A percentile compares a stretch with the other conserved stretches of the same genome.
These are phyloP conservation scores for Tetrapisispora taiwanensis DNA, from an alignment of 805 yeast species.

Conservation along the genomic window DNA sequence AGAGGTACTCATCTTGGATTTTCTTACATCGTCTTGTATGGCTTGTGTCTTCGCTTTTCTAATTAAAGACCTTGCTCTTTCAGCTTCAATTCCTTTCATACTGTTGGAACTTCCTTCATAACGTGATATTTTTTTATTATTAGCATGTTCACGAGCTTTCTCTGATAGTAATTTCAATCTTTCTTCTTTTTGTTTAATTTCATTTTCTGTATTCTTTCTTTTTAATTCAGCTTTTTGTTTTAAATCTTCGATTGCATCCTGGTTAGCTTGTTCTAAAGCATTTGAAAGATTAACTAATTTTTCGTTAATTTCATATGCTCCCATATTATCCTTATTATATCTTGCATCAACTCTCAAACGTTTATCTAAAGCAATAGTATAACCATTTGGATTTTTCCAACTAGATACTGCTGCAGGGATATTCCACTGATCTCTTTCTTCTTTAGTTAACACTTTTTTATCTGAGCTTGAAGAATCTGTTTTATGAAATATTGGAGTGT, in stretches of 20 bases:
- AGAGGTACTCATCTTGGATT: constrained; percentile 37
- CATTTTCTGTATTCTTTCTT: constrained; percentile 40
- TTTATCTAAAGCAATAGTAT: constrained; percentile 69
- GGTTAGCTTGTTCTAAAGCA: constrained; percentile 65
- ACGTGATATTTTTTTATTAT: constrained; percentile 13
- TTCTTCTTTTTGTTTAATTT: constrained; percentile 41
- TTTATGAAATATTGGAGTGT: constrained; percentile 65
- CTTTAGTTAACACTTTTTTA: constrained; percentile 41
- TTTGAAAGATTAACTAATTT: constrained; percentile 53
- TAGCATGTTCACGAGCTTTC: constrained; percentile 32
- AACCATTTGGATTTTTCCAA: constrained; percentile 93
- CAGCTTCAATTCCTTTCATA: constrained; percentile 15
- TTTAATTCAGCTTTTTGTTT: constrained; percentile 41
- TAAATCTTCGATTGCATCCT: constrained; percentile 47
- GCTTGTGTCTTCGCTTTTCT: constrained; percentile 37
- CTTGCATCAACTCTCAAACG: constrained; percentile 47
- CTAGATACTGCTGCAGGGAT: constrained; percentile 89
- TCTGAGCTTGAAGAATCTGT: constrained; percentile 35
- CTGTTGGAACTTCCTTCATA: constrained; percentile 3
- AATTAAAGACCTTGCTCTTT: constrained; percentile 18
- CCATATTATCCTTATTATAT: constrained; percentile 26
- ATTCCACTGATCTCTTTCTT: constrained; percentile 71
- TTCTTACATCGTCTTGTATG: constrained; percentile 38
- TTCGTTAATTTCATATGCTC: constrained; percentile 37
- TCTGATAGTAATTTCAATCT: constrained; percentile 41